A percentile compares a stretch with the other conserved stretches of the same genome.
These are phyloP conservation scores for Achaetomium macrosporum DNA, from an alignment of 2,329 filamentous ascomycete genomes.

Conservation along the genomic window DNA sequence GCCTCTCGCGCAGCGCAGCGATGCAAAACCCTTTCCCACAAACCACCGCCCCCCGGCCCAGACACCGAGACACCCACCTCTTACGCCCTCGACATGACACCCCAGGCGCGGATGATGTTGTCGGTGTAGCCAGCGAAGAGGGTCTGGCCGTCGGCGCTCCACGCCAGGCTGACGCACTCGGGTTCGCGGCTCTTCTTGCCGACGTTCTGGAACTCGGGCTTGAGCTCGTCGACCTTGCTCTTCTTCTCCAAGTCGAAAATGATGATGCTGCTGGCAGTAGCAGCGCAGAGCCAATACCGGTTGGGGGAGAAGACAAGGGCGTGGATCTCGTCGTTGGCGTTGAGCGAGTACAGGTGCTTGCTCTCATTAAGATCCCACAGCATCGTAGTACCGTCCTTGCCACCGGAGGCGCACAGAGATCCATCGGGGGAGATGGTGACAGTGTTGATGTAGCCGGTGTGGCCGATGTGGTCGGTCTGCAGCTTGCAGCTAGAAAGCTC, in stretches of 20 bases:
- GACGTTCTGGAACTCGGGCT: conserved; percentile 92
- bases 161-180: conserved; percentile 95
- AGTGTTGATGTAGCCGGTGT: conserved; percentile 99
- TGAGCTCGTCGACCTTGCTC: conserved; percentile 99
- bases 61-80: conserved; percentile 17
- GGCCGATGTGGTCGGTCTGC: conserved; percentile 99
- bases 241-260: conserved; percentile 99
- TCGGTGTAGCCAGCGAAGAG: conserved; percentile 99
- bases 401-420: conserved; percentile 96
- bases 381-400: conserved; percentile 99
- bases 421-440: conserved; percentile 99
- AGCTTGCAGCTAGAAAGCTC: conserved; percentile 98
- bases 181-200: conserved; percentile 99
- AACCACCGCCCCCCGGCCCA: conserved; percentile 15
- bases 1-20: conserved; percentile 19
- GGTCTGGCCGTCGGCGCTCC: conserved; percentile 97
- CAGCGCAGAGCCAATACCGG: conserved; percentile 99
- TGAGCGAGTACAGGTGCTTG: conserved; percentile 99
- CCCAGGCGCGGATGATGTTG: conserved; percentile 98
- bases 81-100: conserved; percentile 92
- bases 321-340: conserved; percentile 99
- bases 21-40: conserved; percentile 21
- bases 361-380: conserved; percentile 99
- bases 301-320: conserved; percentile 99
- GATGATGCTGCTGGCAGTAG: conserved; percentile 96